Evolutionary conservation across 306 rosid genomes (phyloP).

Genomic region (Fagus sylvatica): DNA sequence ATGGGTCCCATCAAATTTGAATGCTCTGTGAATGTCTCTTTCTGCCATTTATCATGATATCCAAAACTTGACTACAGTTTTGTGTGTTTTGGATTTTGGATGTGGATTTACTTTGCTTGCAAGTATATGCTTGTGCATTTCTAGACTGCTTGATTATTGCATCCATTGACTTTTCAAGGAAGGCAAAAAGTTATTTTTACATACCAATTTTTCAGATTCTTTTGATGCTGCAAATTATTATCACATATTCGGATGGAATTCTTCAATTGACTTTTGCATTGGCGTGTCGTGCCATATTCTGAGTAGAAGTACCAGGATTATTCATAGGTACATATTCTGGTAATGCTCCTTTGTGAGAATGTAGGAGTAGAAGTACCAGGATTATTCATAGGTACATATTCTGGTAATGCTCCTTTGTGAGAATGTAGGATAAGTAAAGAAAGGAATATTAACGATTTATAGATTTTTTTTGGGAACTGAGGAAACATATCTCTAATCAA

Average conservation of each 20-base stretch:
- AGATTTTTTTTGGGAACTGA: constrained; percentile 2
- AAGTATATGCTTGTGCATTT: constrained; percentile 22
- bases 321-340: background rate
- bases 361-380: no score
- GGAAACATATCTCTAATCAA: constrained; percentile 11
- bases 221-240: background rate
- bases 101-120: constrained; percentile 32
- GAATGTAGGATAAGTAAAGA: constrained; percentile 7
- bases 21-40: background rate
- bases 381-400: no score
- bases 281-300: background rate
- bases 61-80: constrained; percentile 7
- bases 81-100: constrained; percentile 1
- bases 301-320: background rate
- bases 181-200: background rate
- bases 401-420: constrained; percentile 6
- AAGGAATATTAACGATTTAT: background rate
- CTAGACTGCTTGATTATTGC: background rate
- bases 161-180: background rate
- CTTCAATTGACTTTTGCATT: background rate
- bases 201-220: constrained; percentile 1
- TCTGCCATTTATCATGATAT: constrained; percentile 8
- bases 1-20: constrained; percentile 6
- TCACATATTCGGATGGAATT: background rate
- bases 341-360: constrained; percentile 10